Percentiles rank a stretch among this genome's conserved stretches.
Evolutionary conservation across 2,329 filamentous ascomycete species (phyloP).

Genomic region (Colletotrichum shisoi): DNA sequence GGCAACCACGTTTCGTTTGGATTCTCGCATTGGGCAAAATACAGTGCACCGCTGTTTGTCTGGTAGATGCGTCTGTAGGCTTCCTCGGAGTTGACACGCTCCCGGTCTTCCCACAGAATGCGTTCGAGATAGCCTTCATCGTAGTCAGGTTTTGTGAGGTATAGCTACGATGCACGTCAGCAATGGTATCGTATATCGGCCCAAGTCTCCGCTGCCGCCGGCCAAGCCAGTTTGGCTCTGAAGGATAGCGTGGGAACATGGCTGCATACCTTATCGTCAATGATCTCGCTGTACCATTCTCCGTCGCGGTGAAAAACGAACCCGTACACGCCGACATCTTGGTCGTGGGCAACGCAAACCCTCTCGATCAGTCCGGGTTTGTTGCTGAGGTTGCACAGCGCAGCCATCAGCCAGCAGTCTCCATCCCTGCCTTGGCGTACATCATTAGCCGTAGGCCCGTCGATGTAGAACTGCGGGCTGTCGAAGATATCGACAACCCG

Average conservation of each 20-base stretch:
- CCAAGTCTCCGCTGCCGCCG: background rate
- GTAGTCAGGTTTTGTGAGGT: conserved; percentile 66
- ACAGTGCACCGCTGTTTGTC: conserved; percentile 76
- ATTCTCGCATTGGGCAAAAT: conserved; percentile 78
- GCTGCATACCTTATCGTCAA: conserved; percentile 59
- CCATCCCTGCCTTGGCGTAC: conserved; percentile 80
- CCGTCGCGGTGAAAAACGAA: conserved; percentile 86
- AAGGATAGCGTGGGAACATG: background rate
- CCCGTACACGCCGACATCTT: conserved; percentile 80
- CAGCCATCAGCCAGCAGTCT: conserved; percentile 88
- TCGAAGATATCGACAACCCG: conserved; percentile 79
- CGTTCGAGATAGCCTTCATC: conserved; percentile 64
- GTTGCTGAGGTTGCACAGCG: conserved; percentile 78
- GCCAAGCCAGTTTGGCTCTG: background rate
- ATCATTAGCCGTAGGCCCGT: conserved; percentile 78
- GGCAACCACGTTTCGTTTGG: conserved; percentile 83
- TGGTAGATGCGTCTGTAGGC: conserved; percentile 75
- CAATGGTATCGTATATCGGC: background rate
- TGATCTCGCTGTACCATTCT: conserved; percentile 71
- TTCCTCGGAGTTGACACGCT: conserved; percentile 62
- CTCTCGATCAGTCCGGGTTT: conserved; percentile 75
- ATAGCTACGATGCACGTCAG: conserved; percentile 49
- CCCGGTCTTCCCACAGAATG: conserved; percentile 54
- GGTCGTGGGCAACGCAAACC: conserved; percentile 76
- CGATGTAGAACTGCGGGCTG: conserved; percentile 76